These are phyloP conservation scores for Aspergillus biplanus DNA, from an alignment of 495 filamentous ascomycete genomes.

Conservation along the genomic window DNA sequence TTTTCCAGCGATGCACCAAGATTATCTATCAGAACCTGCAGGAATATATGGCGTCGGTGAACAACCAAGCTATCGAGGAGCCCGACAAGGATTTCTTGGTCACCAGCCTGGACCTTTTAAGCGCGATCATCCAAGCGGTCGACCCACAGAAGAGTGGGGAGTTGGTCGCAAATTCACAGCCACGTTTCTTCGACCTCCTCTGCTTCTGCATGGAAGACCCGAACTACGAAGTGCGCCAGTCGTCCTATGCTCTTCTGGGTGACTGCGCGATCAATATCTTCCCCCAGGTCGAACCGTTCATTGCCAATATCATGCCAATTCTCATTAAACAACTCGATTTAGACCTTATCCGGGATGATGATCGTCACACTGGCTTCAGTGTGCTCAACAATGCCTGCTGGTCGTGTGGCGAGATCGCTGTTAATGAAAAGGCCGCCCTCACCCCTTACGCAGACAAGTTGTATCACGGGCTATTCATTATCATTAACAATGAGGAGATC, in stretches of 20 bases:
- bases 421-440: slow-evolving; percentile 82
- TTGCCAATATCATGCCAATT: slow-evolving; percentile 73
- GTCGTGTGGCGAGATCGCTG: slow-evolving; percentile 92
- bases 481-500: slow-evolving; percentile 80
- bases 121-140: slow-evolving; percentile 91
- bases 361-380: slow-evolving; percentile 76
- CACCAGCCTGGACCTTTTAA: slow-evolving; percentile 92
- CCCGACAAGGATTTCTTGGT: slow-evolving; percentile 98
- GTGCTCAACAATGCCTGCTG: slow-evolving; percentile 99
- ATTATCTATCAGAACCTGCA: slow-evolving; percentile 93
- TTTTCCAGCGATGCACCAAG: slow-evolving; percentile 83
- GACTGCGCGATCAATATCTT: slow-evolving; percentile 97
- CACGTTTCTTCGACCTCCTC: slow-evolving; percentile 86
- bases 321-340: slow-evolving; percentile 88
- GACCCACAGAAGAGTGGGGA: slow-evolving; percentile 72
- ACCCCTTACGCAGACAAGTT: slow-evolving; percentile 75
- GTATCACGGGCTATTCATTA: slow-evolving; percentile 72
- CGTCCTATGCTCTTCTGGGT: slow-evolving; percentile 91
- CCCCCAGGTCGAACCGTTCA: slow-evolving; percentile 72
- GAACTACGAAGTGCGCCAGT: slow-evolving; percentile 92
- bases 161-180: slow-evolving; percentile 73
- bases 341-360: slow-evolving; percentile 71
- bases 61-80: slow-evolving; percentile 68
- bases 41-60: slow-evolving; percentile 66
- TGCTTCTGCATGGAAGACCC: slow-evolving; percentile 91